These are phyloP conservation scores for Ceratocystis eucalypticola DNA, from an alignment of 2,329 filamentous ascomycete genomes.

Conservation along the genomic window DNA sequence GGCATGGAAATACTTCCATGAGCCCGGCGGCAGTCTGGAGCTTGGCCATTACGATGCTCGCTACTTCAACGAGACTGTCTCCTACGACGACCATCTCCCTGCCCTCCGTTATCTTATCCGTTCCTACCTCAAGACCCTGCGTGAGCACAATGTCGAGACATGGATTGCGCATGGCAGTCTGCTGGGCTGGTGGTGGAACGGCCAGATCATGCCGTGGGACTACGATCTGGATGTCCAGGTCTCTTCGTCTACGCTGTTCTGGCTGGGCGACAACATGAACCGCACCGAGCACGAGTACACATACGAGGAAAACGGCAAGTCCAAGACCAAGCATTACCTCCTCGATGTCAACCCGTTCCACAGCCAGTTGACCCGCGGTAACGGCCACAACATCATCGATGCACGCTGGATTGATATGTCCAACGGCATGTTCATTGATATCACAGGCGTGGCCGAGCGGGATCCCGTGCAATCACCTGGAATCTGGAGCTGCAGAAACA, in stretches of 20 bases:
- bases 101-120: constrained; percentile 57
- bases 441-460: constrained; percentile 61
- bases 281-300: constrained; percentile 49
- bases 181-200: constrained; percentile 84
- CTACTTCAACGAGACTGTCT: constrained; percentile 50
- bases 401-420: constrained; percentile 66
- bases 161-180: constrained; percentile 80
- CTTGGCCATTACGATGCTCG: constrained; percentile 62
- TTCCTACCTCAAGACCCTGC: constrained; percentile 57
- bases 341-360: constrained; percentile 66
- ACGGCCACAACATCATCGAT: constrained; percentile 69
- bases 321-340: constrained; percentile 43
- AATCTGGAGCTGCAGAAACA: constrained; percentile 67
- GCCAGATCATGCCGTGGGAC: constrained; percentile 66
- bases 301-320: constrained; percentile 32
- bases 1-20: constrained; percentile 49
- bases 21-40: constrained; percentile 45
- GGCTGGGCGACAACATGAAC: constrained; percentile 54
- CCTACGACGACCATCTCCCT: constrained; percentile 51
- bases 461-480: constrained; percentile 46
- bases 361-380: constrained; percentile 44
- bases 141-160: constrained; percentile 54
- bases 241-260: constrained; percentile 49
- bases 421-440: constrained; percentile 72
- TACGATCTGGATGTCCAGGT: constrained; percentile 76